Conservation (phyloP, 2,329 filamentous ascomycete species). For the Trichophyton benhamiae region DNA sequence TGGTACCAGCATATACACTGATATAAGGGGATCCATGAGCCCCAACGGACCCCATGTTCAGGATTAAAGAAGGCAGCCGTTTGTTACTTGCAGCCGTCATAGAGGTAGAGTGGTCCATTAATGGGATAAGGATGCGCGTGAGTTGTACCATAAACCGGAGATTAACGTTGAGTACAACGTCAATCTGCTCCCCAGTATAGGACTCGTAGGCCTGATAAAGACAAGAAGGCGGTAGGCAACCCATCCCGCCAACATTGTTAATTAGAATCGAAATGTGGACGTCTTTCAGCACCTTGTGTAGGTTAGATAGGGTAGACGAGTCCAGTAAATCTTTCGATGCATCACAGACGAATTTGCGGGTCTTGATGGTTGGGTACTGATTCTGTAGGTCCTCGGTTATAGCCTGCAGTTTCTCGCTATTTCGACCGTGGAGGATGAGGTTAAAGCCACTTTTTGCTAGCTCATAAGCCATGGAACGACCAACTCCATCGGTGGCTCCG, state of each 20-base stretch:
- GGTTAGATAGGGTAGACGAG: slow-evolving; percentile 6
- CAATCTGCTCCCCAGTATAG: slow-evolving; percentile 27
- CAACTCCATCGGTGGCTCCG: slow-evolving; percentile 45
- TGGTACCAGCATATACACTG: slow-evolving; percentile 35
- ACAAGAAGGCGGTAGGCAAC: slow-evolving; percentile 12
- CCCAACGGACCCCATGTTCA: slow-evolving; percentile 41
- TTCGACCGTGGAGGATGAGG: slow-evolving; percentile 47
- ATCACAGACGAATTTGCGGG: slow-evolving; percentile 37
- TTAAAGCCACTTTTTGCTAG: slow-evolving; percentile 44
- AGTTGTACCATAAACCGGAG: slow-evolving; percentile 40
- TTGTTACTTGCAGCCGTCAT: slow-evolving; percentile 15
- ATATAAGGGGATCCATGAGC: slow-evolving; percentile 39
- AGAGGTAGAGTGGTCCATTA: slow-evolving; percentile 22
- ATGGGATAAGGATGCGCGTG: slow-evolving; percentile 36
- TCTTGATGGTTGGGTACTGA: slow-evolving; percentile 29
- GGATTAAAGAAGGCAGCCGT: slow-evolving; percentile 33
- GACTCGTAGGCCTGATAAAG: slow-evolving; percentile 28
- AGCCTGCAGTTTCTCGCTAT: slow-evolving; percentile 35
- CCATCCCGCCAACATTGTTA: slow-evolving; percentile 44
- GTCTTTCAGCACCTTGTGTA: slow-evolving; percentile 21
- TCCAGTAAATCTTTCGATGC: slow-evolving; percentile 22
- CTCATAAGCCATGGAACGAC: slow-evolving; percentile 39
- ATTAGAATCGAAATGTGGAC: slow-evolving; percentile 42
- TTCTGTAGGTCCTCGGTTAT: slow-evolving; percentile 32
- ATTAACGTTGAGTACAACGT: slow-evolving; percentile 38